phyloP scores from a whole-genome alignment of 2,329 filamentous ascomycete species.

The Beauveria bassiana region DNA sequence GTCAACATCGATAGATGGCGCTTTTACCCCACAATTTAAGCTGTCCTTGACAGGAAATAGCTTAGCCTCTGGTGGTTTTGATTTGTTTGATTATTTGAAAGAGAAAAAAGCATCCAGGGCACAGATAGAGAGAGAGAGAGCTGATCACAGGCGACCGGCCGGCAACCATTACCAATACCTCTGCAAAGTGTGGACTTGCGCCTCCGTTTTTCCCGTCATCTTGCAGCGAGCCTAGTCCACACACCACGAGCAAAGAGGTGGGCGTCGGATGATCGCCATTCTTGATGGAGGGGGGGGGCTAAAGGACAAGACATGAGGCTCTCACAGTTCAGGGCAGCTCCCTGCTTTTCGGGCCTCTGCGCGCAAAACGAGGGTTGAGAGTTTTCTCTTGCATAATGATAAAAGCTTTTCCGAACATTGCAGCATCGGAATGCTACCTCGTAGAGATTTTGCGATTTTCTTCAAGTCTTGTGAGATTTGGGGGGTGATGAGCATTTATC shows the following conservation, averaged over 20 bases:
- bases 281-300: not conserved
- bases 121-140: not conserved
- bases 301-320: not conserved
- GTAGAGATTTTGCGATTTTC: not conserved
- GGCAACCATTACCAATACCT: not conserved
- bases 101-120: not conserved
- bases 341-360: not conserved
- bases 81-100: not conserved
- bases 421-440: not conserved
- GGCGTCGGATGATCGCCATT: not conserved
- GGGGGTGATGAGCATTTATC: not conserved
- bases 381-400: not conserved
- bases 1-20: slow-evolving; percentile 11
- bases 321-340: not conserved
- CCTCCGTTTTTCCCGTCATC: not conserved
- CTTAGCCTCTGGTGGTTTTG: not conserved
- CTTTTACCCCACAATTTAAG: slow-evolving; percentile 2
- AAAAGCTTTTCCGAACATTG: not conserved
- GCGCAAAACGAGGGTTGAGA: not conserved
- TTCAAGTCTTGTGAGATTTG: not conserved
- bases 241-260: not conserved
- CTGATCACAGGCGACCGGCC: not conserved
- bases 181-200: not conserved
- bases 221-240: not conserved
- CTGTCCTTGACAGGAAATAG: not conserved